Conservation (phyloP, 169 alveolate species). For the Plasmodium ovale region DNA sequence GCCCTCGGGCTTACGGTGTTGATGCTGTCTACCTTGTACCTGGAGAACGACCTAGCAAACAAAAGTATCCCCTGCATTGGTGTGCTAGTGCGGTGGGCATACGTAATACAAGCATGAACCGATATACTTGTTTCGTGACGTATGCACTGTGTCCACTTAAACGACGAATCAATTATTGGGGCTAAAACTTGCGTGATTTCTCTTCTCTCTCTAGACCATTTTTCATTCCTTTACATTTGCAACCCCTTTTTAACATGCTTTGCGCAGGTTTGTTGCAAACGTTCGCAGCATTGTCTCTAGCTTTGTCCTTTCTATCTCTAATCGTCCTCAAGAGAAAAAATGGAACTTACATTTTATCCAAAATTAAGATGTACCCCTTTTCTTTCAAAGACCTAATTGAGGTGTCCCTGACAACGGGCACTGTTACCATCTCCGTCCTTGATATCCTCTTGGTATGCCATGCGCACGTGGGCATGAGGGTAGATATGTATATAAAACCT, state of each 20-base stretch:
- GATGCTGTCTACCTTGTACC: slow-evolving; percentile 2
- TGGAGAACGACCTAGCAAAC: slow-evolving; percentile 12
- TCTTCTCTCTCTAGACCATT: not conserved
- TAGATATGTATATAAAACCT: not conserved
- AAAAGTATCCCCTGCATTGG: slow-evolving; percentile 6
- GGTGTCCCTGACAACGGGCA: slow-evolving; percentile 43
- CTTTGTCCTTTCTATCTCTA: slow-evolving; percentile 25
- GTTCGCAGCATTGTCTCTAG: slow-evolving; percentile 18
- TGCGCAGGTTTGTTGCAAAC: slow-evolving; percentile 30
- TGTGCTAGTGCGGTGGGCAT: no score
- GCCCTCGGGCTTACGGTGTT: not conserved
- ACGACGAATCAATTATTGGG: not conserved
- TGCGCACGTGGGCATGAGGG: not conserved
- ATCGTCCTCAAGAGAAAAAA: slow-evolving; percentile 43
- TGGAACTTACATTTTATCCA: slow-evolving; percentile 48
- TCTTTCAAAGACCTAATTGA: slow-evolving; percentile 62
- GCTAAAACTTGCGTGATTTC: no score
- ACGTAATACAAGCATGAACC: no score
- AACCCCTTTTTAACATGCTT: not conserved
- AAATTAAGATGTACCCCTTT: slow-evolving; percentile 65
- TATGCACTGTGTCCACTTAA: not conserved
- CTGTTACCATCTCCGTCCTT: slow-evolving; percentile 53
- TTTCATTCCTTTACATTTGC: not conserved
- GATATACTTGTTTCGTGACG: no score
- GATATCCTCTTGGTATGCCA: slow-evolving; percentile 31